Evolutionary conservation across 306 rosid genomes (phyloP), one percentile per base, ranked within the genome.

Genomic region (Argentina anserina): DNA sequence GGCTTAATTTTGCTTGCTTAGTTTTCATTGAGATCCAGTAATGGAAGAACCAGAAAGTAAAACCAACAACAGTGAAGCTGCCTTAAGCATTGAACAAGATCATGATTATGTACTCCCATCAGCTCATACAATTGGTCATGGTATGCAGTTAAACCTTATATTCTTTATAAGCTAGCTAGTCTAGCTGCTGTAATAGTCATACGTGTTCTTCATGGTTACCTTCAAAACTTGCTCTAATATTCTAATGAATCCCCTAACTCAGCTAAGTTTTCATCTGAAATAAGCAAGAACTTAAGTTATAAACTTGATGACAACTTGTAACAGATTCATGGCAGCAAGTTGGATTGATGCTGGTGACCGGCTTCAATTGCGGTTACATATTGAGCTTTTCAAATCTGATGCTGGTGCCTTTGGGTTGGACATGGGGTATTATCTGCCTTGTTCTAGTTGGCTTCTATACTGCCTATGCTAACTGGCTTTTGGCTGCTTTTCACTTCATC

Each of bases 321-420:
- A 67, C 74, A 86, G 90, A 86, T 79, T 81, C 92, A 28, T 87
- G 92, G 92, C 84, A 85, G 58, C 92, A 87, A 81, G 92, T 87
- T 75, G 92, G 89, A 72, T 67, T 83, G 84, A 26, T 87, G 84
- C 26, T 83, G 65, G 85, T 83, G 55, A 69, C 89, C 13, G 28
- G 72, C 64, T 87, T 81, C 81, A 87, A 87, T 10, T 83, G 90
- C 1, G 92, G 92, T 9, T 85, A 86, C 82, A 75, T 85, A 70
- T 45, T 87, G 36, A 85, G 67, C 59, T 87, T 85, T 67, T 77
- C 92, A 2, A 87, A 85, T 49, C 75, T 87, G 26, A 25, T 87
- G 1, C 72, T 87, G 82, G 78, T 80, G 69, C 89, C 89, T 28
- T 72, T 87, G 73, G 86, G 92, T 65, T 87, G 92, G 92, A 87